phyloP scores from a whole-genome alignment of 1,139 yeast genomes.

The Kodamaea ohmeri region DNA sequence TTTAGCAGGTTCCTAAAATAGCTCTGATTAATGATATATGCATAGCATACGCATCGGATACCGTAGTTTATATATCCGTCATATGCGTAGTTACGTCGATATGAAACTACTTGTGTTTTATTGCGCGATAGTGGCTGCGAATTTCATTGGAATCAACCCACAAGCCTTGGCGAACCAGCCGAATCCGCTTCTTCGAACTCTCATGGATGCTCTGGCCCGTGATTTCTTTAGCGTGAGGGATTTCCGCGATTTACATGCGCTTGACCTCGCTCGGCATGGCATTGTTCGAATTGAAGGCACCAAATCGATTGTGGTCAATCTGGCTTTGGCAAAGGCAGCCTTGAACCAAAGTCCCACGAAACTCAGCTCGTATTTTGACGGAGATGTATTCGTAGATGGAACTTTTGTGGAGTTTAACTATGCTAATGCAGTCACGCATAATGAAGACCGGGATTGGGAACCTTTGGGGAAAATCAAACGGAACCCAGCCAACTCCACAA shows the following conservation, averaged over 20 bases:
- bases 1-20: too few relatives aligned
- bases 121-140: constrained; percentile 2
- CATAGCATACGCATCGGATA: too few relatives aligned
- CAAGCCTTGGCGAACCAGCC: neutral
- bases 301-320: constrained; percentile 13
- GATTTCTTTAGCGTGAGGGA: constrained; percentile 10
- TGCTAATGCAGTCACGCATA: constrained; percentile 9
- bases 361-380: neutral
- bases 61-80: too few relatives aligned
- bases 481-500: constrained; percentile 15
- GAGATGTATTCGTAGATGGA: neutral
- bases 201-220: constrained; percentile 7
- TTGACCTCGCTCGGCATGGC: constrained; percentile 10
- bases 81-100: too few relatives aligned
- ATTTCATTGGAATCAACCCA: neutral
- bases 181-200: constrained; percentile 9
- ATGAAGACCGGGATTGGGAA: constrained; percentile 11
- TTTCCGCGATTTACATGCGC: constrained; percentile 10
- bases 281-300: constrained; percentile 10
- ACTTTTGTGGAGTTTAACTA: constrained; percentile 12
- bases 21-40: too few relatives aligned
- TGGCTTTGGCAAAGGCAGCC: constrained; percentile 8
- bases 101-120: too few relatives aligned
- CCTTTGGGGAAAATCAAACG: constrained; percentile 13
- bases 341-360: constrained; percentile 1